Evolutionary conservation across 805 yeast genomes (phyloP).

Genomic region (Suhomyces kilbournensis): DNA sequence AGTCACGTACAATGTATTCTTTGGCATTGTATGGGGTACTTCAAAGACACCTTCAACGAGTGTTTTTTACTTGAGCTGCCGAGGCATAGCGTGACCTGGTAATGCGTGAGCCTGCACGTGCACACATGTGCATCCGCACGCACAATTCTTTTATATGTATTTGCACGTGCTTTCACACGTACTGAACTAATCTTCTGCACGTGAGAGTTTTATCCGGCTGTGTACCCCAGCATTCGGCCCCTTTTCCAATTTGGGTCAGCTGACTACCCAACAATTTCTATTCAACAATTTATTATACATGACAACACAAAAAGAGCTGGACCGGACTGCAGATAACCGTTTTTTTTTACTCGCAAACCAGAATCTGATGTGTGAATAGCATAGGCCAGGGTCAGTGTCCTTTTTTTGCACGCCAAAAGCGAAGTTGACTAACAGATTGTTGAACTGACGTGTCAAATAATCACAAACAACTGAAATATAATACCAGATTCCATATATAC

Average conservation of each 20-base stretch:
- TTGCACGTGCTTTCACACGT: neutral
- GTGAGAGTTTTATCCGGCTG: neutral
- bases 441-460: neutral
- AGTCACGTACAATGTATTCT: conserved; percentile 52
- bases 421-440: neutral
- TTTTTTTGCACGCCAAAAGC: neutral
- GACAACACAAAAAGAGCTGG: neutral
- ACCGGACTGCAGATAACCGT: neutral
- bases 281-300: neutral
- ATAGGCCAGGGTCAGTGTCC: neutral
- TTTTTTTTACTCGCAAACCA: neutral
- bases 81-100: neutral
- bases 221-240: neutral
- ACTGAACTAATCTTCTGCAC: neutral
- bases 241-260: neutral
- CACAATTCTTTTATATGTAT: too few relatives aligned
- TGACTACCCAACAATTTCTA: conserved; percentile 1
- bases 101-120: neutral
- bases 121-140: neutral
- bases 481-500: neutral
- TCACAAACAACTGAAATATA: neutral
- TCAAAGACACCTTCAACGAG: too few relatives aligned
- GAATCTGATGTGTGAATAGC: neutral
- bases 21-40: conserved; percentile 42
- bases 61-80: neutral